These are phyloP conservation scores for Zopfia rhizophila DNA, from an alignment of 2,329 filamentous ascomycete genomes.

Conservation along the genomic window DNA sequence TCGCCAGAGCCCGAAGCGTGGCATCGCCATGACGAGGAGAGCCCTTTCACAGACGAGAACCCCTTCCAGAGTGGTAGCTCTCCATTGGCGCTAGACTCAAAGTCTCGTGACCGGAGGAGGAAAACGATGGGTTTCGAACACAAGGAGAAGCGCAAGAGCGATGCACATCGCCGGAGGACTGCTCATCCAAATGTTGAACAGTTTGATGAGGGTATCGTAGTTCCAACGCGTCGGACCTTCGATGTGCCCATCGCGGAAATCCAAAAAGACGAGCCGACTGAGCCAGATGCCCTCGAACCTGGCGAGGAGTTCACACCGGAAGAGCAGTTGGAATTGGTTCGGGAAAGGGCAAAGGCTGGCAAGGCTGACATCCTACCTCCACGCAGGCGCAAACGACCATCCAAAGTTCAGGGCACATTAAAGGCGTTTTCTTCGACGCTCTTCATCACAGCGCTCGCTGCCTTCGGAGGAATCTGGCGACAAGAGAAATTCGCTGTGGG, in stretches of 20 bases:
- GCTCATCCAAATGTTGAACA: conserved; percentile 55
- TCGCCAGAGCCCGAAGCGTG: conserved; percentile 62
- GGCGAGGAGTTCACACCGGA: conserved; percentile 96
- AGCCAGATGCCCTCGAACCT: conserved; percentile 66
- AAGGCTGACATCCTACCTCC: conserved; percentile 61
- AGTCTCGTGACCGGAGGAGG: conserved; percentile 59
- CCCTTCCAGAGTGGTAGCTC: conserved; percentile 91
- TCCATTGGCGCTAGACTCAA: conserved; percentile 58
- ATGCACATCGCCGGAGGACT: conserved; percentile 54
- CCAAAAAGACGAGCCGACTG: conserved; percentile 53
- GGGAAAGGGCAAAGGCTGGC: conserved; percentile 70
- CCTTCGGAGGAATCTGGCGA: conserved; percentile 84
- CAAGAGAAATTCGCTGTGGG: conserved; percentile 97
- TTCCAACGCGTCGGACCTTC: conserved; percentile 68
- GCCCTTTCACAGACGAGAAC: conserved; percentile 87
- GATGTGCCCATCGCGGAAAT: conserved; percentile 64
- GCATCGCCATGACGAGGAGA: conserved; percentile 60
- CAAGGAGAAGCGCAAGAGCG: conserved; percentile 56
- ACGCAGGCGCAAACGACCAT: conserved; percentile 38
- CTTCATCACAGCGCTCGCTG: conserved; percentile 73
- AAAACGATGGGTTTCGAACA: conserved; percentile 60
- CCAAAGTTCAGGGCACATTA: conserved; percentile 60
- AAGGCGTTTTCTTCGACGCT: conserved; percentile 77
- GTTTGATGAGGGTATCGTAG: conserved; percentile 63
- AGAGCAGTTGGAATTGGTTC: conserved; percentile 79